A percentile compares a stretch with the other conserved stretches of the same genome.
Conservation (phyloP, 495 filamentous ascomycete species). For the Penicillium pancosmium region DNA sequence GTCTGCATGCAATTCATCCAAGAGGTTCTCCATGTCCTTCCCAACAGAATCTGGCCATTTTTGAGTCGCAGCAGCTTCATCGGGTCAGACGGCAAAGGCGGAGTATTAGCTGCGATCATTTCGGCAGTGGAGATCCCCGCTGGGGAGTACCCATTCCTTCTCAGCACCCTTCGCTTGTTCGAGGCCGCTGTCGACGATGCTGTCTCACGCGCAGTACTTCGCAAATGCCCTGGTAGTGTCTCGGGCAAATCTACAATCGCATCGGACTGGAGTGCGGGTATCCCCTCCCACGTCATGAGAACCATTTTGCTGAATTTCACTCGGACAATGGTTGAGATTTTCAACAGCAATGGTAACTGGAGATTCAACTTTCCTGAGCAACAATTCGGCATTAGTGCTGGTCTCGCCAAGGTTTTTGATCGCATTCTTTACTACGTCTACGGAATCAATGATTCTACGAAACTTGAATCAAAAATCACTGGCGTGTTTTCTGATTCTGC, state of each 20-base stretch:
- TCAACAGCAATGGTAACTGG: slow-evolving; percentile 82
- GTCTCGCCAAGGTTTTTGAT: slow-evolving; percentile 68
- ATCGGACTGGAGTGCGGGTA: slow-evolving; percentile 64
- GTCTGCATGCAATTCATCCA: slow-evolving; percentile 80
- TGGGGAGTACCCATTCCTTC: slow-evolving; percentile 76
- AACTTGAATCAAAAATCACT: slow-evolving; percentile 60
- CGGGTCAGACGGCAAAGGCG: slow-evolving; percentile 69
- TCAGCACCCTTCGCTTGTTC: slow-evolving; percentile 71
- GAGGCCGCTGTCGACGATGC: slow-evolving; percentile 76
- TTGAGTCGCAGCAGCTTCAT: slow-evolving; percentile 78
- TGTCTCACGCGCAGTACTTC: slow-evolving; percentile 67
- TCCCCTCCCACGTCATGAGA: slow-evolving; percentile 75
- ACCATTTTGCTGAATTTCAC: slow-evolving; percentile 72
- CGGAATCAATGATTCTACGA: slow-evolving; percentile 64
- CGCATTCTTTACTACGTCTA: slow-evolving; percentile 71
- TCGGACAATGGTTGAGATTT: slow-evolving; percentile 73
- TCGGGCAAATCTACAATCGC: slow-evolving; percentile 53
- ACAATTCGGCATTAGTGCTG: slow-evolving; percentile 59
- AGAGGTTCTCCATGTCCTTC: slow-evolving; percentile 67
- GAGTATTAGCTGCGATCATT: slow-evolving; percentile 72
- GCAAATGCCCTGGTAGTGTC: slow-evolving; percentile 60
- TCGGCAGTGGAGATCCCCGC: slow-evolving; percentile 73
- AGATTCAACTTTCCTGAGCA: slow-evolving; percentile 70
- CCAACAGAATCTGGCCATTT: slow-evolving; percentile 86
- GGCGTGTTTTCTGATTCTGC: slow-evolving; percentile 69